Evolutionary conservation across 257 asterid species (phyloP).

Genomic region (Parsonsia alboflavescens): DNA sequence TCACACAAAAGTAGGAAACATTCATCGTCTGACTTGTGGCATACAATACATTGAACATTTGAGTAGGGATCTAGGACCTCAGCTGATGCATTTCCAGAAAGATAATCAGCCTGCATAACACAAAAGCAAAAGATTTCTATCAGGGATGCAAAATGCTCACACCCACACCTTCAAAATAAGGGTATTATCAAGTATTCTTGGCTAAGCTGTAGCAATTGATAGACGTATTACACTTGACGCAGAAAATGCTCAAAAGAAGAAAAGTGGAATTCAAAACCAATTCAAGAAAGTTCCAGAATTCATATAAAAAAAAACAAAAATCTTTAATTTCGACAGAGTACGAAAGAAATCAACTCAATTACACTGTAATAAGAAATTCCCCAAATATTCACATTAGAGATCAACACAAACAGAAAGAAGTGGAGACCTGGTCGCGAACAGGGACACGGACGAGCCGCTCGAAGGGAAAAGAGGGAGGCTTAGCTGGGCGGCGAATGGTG

Average conservation of each 20-base stretch:
- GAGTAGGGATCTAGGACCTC: conserved; percentile 47
- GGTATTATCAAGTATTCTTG: neutral
- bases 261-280: neutral
- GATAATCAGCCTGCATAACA: conserved; percentile 40
- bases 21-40: conserved; percentile 43
- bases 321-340: neutral
- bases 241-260: neutral
- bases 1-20: conserved; percentile 61
- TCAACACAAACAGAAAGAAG: neutral
- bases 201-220: neutral
- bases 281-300: neutral
- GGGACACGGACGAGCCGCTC: conserved; percentile 57
- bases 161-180: neutral
- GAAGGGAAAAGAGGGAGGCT: conserved; percentile 42
- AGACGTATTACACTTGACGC: neutral
- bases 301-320: neutral
- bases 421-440: conserved; percentile 65
- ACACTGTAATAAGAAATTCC: neutral
- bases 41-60: conserved; percentile 45
- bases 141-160: neutral
- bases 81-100: conserved; percentile 43
- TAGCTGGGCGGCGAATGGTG: conserved; percentile 58
- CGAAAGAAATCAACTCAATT: neutral
- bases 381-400: neutral
- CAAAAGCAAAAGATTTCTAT: conserved; percentile 6